These are phyloP conservation scores for Hyaloscypha finlandica DNA, from an alignment of 495 filamentous ascomycete genomes.

Conservation along the genomic window DNA sequence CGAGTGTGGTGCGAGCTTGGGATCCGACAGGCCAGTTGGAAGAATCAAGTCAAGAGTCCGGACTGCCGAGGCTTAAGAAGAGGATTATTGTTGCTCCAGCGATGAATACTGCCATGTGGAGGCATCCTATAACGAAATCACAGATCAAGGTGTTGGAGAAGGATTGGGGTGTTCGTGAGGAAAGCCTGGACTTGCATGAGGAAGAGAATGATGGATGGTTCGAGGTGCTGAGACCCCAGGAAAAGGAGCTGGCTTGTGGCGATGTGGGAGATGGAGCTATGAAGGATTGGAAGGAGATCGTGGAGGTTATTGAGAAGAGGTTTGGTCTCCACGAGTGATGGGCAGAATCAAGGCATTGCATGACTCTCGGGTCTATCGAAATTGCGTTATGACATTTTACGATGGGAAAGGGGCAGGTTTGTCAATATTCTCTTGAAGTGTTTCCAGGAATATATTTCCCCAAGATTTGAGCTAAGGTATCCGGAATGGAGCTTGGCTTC, in stretches of 20 bases:
- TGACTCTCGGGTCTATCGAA: background rate
- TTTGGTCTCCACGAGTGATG: constrained; percentile 12
- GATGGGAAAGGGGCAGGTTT: background rate
- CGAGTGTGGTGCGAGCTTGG: constrained; percentile 83
- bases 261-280: constrained; percentile 77
- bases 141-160: constrained; percentile 68
- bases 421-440: background rate
- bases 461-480: background rate
- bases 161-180: constrained; percentile 63
- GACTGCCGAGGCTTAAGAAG: constrained; percentile 14
- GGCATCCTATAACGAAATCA: constrained; percentile 74
- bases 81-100: constrained; percentile 47
- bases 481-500: too few relatives aligned
- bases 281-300: constrained; percentile 75
- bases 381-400: background rate
- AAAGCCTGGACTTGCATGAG: background rate
- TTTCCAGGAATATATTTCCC: background rate
- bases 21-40: constrained; percentile 70
- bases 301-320: constrained; percentile 54
- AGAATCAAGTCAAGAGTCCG: constrained; percentile 3
- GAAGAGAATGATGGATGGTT: constrained; percentile 63
- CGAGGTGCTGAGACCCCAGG: constrained; percentile 65
- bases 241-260: constrained; percentile 81
- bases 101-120: constrained; percentile 94
- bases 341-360: background rate